Conservation (phyloP, 345 rosid species). For the Salix dunnii region DNA sequence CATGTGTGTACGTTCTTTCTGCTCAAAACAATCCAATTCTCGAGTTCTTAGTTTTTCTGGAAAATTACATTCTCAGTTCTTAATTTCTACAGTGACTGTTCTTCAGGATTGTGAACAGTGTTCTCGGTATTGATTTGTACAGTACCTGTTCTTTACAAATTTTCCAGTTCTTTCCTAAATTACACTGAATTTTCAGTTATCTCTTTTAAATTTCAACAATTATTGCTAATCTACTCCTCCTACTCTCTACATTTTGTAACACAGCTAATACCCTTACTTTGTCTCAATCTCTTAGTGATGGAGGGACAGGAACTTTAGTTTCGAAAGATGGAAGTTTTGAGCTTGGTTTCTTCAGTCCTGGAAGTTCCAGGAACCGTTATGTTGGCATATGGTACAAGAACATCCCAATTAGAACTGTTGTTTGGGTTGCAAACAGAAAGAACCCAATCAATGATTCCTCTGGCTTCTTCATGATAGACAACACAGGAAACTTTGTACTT, state of each 20-base stretch:
- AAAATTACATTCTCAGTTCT: too few species aligned
- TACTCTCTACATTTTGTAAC: neutral
- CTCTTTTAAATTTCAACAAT: too few species aligned
- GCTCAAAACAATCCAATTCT: too few species aligned
- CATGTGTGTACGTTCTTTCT: too few species aligned
- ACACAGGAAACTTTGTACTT: neutral
- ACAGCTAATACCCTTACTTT: conserved; percentile 19
- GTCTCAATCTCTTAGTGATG: conserved; percentile 16
- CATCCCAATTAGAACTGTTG: conserved; percentile 6
- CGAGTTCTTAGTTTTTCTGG: too few species aligned
- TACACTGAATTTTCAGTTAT: too few species aligned
- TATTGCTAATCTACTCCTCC: neutral
- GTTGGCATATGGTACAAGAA: conserved; percentile 13
- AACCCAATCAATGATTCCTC: conserved; percentile 14
- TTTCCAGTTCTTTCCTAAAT: too few species aligned
- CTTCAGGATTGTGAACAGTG: too few species aligned
- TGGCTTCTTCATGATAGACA: conserved; percentile 6
- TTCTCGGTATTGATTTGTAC: too few species aligned
- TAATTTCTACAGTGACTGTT: too few species aligned
- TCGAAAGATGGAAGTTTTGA: conserved; percentile 12
- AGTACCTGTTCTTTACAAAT: too few species aligned
- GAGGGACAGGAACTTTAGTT: conserved; percentile 11
- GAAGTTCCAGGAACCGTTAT: conserved; percentile 4
- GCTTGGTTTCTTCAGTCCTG: conserved; percentile 18
- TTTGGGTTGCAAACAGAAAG: conserved; percentile 20